Base-by-base conservation (phyloP, 768 basidiomycete species). In the Dentipellis fragilis region DNA sequence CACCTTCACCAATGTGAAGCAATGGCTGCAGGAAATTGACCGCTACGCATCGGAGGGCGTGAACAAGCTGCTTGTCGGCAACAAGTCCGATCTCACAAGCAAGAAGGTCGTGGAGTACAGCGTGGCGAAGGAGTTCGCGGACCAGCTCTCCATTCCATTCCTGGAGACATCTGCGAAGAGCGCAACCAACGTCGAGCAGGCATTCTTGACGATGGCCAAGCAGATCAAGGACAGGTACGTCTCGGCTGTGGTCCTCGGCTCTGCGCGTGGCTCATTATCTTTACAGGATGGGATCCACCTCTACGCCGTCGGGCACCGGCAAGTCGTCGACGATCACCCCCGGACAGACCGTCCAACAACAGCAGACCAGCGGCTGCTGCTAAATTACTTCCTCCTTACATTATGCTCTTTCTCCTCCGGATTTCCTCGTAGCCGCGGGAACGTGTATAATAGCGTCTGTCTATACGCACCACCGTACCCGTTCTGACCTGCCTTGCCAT, bases 111-210 rank as follows among this genome's bases (percentile, higher is more conserved):
- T 93, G 51, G 89, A 92, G 69, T 90, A 92, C 68, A 83, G 82
- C 54, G 85, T 84, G 46, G 90, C 90, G 39, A 91, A 92, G 84
- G 92, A 95, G 79, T 89, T 98, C 65, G 92, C 96, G 23, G 93
- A 97, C 68, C 93, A 97, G 68, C 78, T 98, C 62, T 79, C 78
- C 58, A 87, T 99, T 63, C 87, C 92, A 49, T 98, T 96, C 85
- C 75, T 99, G 67, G 96, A 99, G 77, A 99, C 96, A 11, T 93
- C 89, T n/a, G 96, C 96, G 37, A 98, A 98, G 88, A 93, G 89
- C 65, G 92, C 94, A 53, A 94, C 93, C 59, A 96, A 96, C 64
- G 96, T 99, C 58, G 96, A 99, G 71, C 93, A 99, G 72, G 94
- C 96, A 5, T 99, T 99, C 83, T 85, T 97, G 78, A 94, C 93